Conservation (phyloP, 192 early-diverging fungal genomes). For the Linderina pennispora region DNA sequence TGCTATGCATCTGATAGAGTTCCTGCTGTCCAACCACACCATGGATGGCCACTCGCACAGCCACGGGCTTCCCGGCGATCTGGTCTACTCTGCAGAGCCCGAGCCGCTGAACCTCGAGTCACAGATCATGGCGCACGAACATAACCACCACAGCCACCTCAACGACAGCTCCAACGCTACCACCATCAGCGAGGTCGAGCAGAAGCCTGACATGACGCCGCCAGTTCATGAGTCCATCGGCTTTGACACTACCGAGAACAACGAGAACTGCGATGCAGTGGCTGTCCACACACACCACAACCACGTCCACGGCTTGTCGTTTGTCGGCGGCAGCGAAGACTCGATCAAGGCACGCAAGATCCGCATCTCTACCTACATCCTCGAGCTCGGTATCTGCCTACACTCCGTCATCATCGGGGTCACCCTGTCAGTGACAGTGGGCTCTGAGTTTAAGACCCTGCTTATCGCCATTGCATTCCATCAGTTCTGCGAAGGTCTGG, state of each 20-base stretch:
- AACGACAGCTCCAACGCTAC: constrained; percentile 1
- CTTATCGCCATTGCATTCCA: constrained; percentile 63
- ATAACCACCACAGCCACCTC: neutral
- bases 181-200: neutral
- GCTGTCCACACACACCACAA: constrained; percentile 45
- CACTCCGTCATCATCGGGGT: constrained; percentile 77
- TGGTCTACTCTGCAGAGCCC: neutral
- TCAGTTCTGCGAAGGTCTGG: constrained; percentile 76
- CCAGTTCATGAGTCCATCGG: neutral
- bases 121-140: neutral
- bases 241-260: neutral
- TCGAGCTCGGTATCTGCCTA: constrained; percentile 70
- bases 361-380: constrained; percentile 57
- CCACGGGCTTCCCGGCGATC: constrained; percentile 12
- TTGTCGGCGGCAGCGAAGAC: constrained; percentile 4
- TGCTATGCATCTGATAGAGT: constrained; percentile 60
- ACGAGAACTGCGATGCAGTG: constrained; percentile 30
- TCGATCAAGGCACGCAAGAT: constrained; percentile 2
- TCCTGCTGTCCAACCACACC: constrained; percentile 41
- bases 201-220: neutral
- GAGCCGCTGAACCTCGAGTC: neutral
- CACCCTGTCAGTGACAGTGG: constrained; percentile 51
- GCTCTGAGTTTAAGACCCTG: constrained; percentile 51
- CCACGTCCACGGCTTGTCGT: constrained; percentile 40
- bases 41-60: constrained; percentile 30